Conservation (phyloP, 176 grass and related monocot genomes). For the Oryza coarctata region DNA sequence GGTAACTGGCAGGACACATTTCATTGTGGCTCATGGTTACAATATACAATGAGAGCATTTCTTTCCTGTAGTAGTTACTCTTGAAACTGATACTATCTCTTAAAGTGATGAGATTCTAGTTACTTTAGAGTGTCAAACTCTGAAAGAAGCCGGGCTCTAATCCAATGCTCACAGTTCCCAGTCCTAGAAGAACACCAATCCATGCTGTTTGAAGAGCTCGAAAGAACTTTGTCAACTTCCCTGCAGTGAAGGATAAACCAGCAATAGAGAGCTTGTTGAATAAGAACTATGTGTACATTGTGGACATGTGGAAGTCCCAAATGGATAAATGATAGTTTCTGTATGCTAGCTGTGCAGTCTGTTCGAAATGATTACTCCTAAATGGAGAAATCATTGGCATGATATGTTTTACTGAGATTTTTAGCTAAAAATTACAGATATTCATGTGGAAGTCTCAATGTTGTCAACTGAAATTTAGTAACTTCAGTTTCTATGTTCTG, state of each 20-base stretch:
- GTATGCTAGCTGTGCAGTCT: slow-evolving; percentile 11
- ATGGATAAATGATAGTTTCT: not conserved
- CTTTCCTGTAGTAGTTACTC: slow-evolving; percentile 37
- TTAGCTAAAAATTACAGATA: not conserved
- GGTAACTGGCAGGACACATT: not conserved
- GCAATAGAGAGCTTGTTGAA: slow-evolving; percentile 31
- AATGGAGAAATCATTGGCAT: not conserved
- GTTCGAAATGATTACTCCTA: not conserved
- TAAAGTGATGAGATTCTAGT: slow-evolving; percentile 18
- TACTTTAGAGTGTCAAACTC: slow-evolving; percentile 68
- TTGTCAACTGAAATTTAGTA: slow-evolving; percentile 1
- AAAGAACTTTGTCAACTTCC: slow-evolving; percentile 49
- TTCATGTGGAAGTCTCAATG: not conserved
- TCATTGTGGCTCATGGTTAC: not conserved
- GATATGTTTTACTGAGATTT: not conserved
- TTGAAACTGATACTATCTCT: slow-evolving; percentile 27
- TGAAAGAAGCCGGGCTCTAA: slow-evolving; percentile 75
- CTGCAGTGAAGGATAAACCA: slow-evolving; percentile 57
- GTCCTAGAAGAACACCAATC: slow-evolving; percentile 54
- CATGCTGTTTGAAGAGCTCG: slow-evolving; percentile 52
- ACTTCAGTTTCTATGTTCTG: slow-evolving; percentile 8
- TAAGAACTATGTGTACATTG: slow-evolving; percentile 2
- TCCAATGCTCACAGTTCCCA: slow-evolving; percentile 65
- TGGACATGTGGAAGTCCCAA: not conserved
- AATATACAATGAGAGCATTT: not conserved